Base-by-base conservation (phyloP, 2,329 filamentous ascomycete species). In the Alternaria sp. region DNA sequence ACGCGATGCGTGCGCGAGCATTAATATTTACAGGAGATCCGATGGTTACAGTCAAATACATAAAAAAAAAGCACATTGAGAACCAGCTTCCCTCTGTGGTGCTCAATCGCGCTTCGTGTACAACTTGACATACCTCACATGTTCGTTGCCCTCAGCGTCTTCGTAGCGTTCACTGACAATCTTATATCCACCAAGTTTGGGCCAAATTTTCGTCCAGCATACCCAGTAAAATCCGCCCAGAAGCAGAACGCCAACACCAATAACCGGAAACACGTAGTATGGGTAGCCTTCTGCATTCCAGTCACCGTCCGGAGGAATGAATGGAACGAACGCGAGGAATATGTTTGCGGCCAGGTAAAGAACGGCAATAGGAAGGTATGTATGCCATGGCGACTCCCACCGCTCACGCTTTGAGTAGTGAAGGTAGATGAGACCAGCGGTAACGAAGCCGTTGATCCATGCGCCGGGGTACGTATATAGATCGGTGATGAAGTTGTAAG, bases 401-500 rank as follows among this genome's bases (percentile, higher is more conserved):
- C 58, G 72, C 42, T 63, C 78, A 56, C 58, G 50, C 54, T 76
- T 78, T 2, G 45, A 63, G 58, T 67, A 78, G 45, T 76, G 75
- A 4, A 78, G 60, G 52, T 76, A 76, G 41, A 77, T 73, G 41
- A 77, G 72, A 17, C 75, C 75, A 1, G 72, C 72, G 5, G 66
- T 66, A 6, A 76, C 74, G 51, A 76, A 76, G n/a, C 64, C 71
- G 41, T 76, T 76, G 67, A 77, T 76, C 71, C 72, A 76, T 9
- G 73, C 69, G 5, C 74, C 73, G 1, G 75, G 75, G 58, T 77
- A 77, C 8, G 72, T 75, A 56, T 77, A 74, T 45, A 88, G 72
- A 61, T 86, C 84, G 49, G 86, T 80, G 39, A 88, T 83, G 67
- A 91, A 91, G 74, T 88, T 88, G 74, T 90, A 90, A 0, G 88